Base-by-base conservation (phyloP, 164 flowering plant species). In the Sextonia rubra region DNA sequence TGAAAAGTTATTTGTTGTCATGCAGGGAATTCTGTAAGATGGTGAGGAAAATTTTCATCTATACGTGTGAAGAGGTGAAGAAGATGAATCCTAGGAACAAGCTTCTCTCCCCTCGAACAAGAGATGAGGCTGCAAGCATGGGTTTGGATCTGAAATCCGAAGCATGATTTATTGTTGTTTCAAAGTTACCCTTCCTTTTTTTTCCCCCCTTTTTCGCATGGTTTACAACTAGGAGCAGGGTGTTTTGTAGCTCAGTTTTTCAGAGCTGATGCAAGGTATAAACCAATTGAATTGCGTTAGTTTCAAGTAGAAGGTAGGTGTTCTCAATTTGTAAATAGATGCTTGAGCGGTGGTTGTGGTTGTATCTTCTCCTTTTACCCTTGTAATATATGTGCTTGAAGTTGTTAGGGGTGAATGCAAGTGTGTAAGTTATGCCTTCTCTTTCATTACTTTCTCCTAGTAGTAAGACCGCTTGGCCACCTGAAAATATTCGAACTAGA, bases 1-100 rank as follows among this genome's bases (percentile, higher is more conserved):
- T 4, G 0, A n/a, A 37, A 70, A 37, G 62, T 48, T 24, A 48
- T n/a, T 32, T 66, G 48, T 64, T 24, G 4, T 69, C 56, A 48
- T 80, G 80, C 92, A 95, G 98, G 74, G 98, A 95, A 73, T 95
- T 95, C 83, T 85, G 97, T 74, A 86, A 83, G 81, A 91, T 91
- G 88, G 98, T 84, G 47, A 87, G 74, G 69, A 87, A 87, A 74
- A 92, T 95, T 48, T 83, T 83, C 68, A 95, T 95, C n/a, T 89
- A 88, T 69, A 86, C 91, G 8, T 89, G 89, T 78, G 89, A 89
- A 83, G 96, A 92, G 14, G 90, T 90, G 75, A 92, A 88, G 83
- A 94, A 79, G 76, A 82, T 89, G 89, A 83, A 76, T 15, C 64
- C 87, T 62, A 77, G 71, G 75, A 88, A 83, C 77, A 77, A 82